A percentile compares a stretch with the other conserved stretches of the same genome.
phyloP scores from a whole-genome alignment of 2,329 filamentous ascomycete species.

The Pyrenophora tritici-repentis region DNA sequence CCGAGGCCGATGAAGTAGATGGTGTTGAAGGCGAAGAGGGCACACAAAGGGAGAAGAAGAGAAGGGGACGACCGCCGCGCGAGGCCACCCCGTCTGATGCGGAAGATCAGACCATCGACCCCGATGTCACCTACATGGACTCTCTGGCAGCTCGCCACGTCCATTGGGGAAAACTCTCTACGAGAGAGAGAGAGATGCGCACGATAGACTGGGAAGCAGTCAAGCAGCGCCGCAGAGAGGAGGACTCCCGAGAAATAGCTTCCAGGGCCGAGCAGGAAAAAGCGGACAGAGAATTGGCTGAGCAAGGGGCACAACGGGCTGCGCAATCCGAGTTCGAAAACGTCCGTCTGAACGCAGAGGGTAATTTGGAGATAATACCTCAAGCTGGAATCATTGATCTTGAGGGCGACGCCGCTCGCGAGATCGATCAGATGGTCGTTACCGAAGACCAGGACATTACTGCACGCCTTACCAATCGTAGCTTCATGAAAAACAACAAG shows the following conservation, averaged over 20 bases:
- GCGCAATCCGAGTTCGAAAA: constrained; percentile 51
- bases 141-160: constrained; percentile 68
- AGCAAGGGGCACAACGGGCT: constrained; percentile 19
- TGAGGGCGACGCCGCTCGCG: constrained; percentile 64
- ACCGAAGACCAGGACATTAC: constrained; percentile 82
- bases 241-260: constrained; percentile 30
- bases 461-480: constrained; percentile 69
- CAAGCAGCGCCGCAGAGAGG: constrained; percentile 46
- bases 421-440: constrained; percentile 61
- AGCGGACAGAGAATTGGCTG: constrained; percentile 28
- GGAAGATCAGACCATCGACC: constrained; percentile 60
- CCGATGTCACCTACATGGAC: constrained; percentile 70
- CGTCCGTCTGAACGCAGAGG: constrained; percentile 65
- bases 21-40: constrained; percentile 16
- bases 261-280: constrained; percentile 30
- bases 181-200: constrained; percentile 72
- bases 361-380: constrained; percentile 73
- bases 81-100: constrained; percentile 45
- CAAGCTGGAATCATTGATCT: constrained; percentile 70
- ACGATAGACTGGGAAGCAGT: constrained; percentile 65
- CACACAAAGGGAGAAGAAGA: constrained; percentile 20
- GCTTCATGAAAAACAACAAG: constrained; percentile 67
- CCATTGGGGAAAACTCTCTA: constrained; percentile 75
- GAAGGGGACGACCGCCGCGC: constrained; percentile 34
- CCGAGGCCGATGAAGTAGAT: constrained; percentile 14